phyloP scores from a whole-genome alignment of 1,284 basidiomycete species.

The Vanrija pseudolonga region DNA sequence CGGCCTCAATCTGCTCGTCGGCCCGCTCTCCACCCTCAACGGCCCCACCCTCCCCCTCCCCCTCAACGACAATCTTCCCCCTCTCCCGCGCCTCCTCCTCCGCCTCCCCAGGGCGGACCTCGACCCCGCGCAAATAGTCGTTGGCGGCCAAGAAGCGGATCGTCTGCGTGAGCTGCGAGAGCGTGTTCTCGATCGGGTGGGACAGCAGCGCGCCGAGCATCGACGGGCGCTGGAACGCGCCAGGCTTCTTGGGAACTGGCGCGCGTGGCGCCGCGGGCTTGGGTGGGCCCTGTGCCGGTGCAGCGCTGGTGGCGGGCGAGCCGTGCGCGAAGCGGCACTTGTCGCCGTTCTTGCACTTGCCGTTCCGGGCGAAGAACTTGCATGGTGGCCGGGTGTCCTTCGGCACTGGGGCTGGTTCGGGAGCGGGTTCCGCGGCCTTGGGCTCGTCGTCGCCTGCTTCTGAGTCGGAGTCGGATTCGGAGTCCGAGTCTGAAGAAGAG shows the following conservation, averaged over 20 bases:
- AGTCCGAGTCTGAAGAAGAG: conserved; percentile 10
- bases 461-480: conserved; percentile 7
- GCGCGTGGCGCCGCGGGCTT: conserved; percentile 46
- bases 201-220: conserved; percentile 69
- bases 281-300: neutral
- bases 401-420: neutral
- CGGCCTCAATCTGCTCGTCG: too few species aligned
- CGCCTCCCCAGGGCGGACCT: conserved; percentile 74
- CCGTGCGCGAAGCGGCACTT: conserved; percentile 37
- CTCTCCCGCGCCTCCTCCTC: conserved; percentile 54
- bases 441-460: conserved; percentile 4
- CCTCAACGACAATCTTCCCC: conserved; percentile 25
- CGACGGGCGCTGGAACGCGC: conserved; percentile 66
- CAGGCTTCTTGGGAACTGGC: conserved; percentile 58
- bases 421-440: neutral
- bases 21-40: neutral
- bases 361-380: conserved; percentile 36
- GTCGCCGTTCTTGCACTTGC: conserved; percentile 35
- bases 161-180: conserved; percentile 89
- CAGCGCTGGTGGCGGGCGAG: neutral
- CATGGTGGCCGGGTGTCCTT: conserved; percentile 22
- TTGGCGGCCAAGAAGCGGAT: conserved; percentile 91
- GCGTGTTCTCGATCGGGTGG: conserved; percentile 82
- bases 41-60: too few species aligned
- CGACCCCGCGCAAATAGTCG: conserved; percentile 78